Evolutionary conservation across 1,284 basidiomycete genomes (phyloP), one percentile per base, ranked within the genome.

Genomic region (Anthracocystis panici-leucophaei): DNA sequence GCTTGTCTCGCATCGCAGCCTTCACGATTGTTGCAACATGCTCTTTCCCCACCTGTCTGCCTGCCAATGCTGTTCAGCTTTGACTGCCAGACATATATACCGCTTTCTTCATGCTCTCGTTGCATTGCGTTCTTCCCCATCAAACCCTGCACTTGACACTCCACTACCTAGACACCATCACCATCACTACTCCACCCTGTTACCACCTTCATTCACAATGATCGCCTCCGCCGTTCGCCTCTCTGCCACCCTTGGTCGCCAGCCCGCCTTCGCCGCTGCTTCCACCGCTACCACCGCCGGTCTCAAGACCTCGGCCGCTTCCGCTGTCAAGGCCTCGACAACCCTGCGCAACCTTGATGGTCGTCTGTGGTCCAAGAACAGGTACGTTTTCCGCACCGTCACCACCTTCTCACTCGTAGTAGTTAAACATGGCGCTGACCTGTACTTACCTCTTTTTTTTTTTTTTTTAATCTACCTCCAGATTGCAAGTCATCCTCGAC

Each of bases 141-240:
- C 38, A 31, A 38, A 38, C 33, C 35, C n/a, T 48, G 16, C 38
- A 31, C 21, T 12, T 21, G 20, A 35, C 44, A 16, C 55, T 21
- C n/a, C 55, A 40, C 9, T n/a, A 16, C 23, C 21, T 56, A n/a
- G 14, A 46, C 44, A 27, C 27, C 33, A 48, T 18, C 49, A 38
- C 49, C 40, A 27, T 35, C 31, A 42, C 20, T 44, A 31, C 49
- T 29, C 51, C 27, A 29, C 54, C n/a, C 38, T 29, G 29, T 9
- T 16, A 29, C 16, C 42, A 33, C 46, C 25, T 49, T 18, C 20
- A 27, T 23, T 23, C 57, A 61, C 27, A 18, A 76, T 76, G 74
- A 64, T 68, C 61, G 67, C 69, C 56, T 67, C 74, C 49, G 65
- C 57, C 59, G 65, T 72, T 57, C 74, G 74, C 29, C 62, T 76